These are phyloP conservation scores for Lipomyces lipofer DNA, from an alignment of 805 yeast species.

Conservation along the genomic window DNA sequence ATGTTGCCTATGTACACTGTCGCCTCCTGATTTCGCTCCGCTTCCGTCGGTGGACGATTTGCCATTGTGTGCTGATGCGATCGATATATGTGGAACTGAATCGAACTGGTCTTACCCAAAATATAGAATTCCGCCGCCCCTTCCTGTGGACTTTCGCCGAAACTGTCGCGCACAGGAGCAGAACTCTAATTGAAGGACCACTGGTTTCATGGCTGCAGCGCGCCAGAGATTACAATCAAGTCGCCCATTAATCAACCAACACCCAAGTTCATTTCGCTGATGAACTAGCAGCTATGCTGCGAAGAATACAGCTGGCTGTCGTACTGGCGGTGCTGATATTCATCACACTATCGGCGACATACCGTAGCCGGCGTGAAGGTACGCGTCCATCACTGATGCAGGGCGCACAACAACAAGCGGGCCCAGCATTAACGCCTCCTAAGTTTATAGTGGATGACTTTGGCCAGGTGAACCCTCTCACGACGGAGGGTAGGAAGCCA, in stretches of 20 bases:
- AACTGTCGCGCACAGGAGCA: no score
- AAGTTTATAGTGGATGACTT: slow-evolving; percentile 2
- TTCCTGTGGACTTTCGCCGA: no score
- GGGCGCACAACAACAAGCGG: slow-evolving; percentile 3
- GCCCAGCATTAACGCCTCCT: slow-evolving; percentile 1
- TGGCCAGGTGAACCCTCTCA: slow-evolving; percentile 5
- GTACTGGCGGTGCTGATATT: neutral
- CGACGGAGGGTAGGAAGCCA: neutral
- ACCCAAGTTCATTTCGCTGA: neutral
- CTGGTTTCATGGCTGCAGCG: no score
- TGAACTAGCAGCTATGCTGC: neutral
- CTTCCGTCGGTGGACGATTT: slow-evolving; percentile 37
- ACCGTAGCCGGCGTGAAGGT: no score
- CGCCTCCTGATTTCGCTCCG: slow-evolving; percentile 58
- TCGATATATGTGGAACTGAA: neutral
- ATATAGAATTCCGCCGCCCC: no score
- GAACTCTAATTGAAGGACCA: no score
- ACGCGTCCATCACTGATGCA: neutral
- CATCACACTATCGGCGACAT: neutral
- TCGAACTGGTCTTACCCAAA: no score
- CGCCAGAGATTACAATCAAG: no score
- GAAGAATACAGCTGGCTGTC: neutral
- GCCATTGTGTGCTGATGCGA: slow-evolving; percentile 6
- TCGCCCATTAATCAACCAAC: no score
- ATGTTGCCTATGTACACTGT: slow-evolving; percentile 81